phyloP scores from a whole-genome alignment of 495 filamentous ascomycete genomes.

The Xylaria scruposa region DNA sequence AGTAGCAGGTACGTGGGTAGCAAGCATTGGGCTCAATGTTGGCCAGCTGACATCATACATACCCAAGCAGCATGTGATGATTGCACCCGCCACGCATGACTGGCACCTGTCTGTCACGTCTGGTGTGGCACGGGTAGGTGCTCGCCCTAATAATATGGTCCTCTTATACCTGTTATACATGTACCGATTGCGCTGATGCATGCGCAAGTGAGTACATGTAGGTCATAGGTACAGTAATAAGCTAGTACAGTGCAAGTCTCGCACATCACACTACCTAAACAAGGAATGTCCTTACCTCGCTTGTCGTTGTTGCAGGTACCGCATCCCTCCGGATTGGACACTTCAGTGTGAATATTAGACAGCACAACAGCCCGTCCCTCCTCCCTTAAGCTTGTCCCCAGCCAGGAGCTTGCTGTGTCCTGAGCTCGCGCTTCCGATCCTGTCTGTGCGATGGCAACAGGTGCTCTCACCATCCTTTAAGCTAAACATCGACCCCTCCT shows the following conservation, averaged over 20 bases:
- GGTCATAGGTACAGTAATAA: conserved; percentile 25
- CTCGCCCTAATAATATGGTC: conserved; percentile 18
- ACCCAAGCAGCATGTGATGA: conserved; percentile 39
- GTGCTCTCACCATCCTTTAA: conserved; percentile 26
- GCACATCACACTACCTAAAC: not conserved
- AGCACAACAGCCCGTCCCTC: conserved; percentile 16
- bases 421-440: conserved; percentile 13
- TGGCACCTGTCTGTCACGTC: conserved; percentile 30
- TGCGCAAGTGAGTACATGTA: not conserved
- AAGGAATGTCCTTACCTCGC: conserved; percentile 23
- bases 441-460: conserved; percentile 33
- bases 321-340: conserved; percentile 11
- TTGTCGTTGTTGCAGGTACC: conserved; percentile 23
- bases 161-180: conserved; percentile 24
- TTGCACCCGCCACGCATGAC: conserved; percentile 29
- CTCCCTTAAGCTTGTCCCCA: conserved; percentile 22
- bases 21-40: conserved; percentile 6
- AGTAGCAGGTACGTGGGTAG: conserved; percentile 5
- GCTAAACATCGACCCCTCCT: conserved; percentile 24
- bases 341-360: conserved; percentile 16
- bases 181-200: not conserved
- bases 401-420: conserved; percentile 21
- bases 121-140: conserved; percentile 3
- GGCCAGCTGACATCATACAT: conserved; percentile 43
- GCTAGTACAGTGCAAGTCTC: not conserved